Conservation (phyloP, 2,329 filamentous ascomycete species). For the Nakataea oryzae region DNA sequence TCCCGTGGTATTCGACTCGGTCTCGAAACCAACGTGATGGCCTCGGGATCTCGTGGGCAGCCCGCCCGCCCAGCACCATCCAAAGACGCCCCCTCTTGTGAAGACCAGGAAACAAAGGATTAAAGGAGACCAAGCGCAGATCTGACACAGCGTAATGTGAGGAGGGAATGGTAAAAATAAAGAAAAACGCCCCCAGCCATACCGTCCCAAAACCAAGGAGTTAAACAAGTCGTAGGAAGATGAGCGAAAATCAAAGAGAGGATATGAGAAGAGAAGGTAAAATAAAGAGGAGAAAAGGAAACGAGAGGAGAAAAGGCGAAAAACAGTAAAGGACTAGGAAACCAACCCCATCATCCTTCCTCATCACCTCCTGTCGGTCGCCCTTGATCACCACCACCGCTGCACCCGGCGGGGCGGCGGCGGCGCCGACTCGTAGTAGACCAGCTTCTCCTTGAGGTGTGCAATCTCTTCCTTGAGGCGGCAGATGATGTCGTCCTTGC, state of each 20-base stretch:
- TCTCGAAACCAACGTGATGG: not conserved
- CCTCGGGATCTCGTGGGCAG: not conserved
- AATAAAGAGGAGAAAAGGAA: not conserved
- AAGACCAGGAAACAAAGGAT: not conserved
- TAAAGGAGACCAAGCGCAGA: not conserved
- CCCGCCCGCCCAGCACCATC: too few relatives aligned
- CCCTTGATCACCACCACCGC: not conserved
- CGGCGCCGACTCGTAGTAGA: constrained; percentile 1
- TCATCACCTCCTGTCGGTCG: too few relatives aligned
- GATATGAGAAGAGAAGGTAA: not conserved
- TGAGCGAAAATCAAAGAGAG: not conserved
- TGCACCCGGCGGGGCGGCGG: not conserved
- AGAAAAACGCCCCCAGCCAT: not conserved
- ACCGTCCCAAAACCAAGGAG: not conserved
- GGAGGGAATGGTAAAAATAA: not conserved
- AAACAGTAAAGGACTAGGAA: not conserved
- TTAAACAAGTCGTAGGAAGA: not conserved
- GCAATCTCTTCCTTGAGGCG: not conserved
- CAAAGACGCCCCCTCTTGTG: too few relatives aligned
- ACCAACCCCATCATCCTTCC: not conserved
- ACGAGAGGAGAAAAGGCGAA: not conserved
- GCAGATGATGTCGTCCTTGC: not conserved
- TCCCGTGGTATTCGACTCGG: not conserved
- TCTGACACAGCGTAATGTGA: not conserved
- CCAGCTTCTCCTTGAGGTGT: constrained; percentile 1